phyloP scores from a whole-genome alignment of 1,284 basidiomycete genomes.

The Tilletia caries region DNA sequence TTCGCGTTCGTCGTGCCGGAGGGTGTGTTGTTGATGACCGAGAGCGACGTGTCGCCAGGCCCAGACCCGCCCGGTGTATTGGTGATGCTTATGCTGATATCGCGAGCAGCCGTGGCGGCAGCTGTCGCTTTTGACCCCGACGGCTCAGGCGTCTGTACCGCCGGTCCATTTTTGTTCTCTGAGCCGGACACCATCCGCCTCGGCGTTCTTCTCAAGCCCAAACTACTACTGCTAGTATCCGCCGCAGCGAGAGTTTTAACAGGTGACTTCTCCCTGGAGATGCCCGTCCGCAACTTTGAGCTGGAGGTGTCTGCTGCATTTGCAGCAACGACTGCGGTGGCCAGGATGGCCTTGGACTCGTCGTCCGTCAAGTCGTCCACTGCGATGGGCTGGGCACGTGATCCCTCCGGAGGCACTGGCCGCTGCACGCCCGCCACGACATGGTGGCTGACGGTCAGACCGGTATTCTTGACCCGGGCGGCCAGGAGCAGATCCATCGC shows the following conservation, averaged over 20 bases:
- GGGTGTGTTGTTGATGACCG: not conserved
- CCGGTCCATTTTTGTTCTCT: not conserved
- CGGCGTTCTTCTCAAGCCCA: not conserved
- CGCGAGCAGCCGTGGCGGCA: conserved; percentile 21
- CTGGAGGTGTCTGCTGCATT: no score
- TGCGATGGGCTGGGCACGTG: not conserved
- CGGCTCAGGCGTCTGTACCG: not conserved
- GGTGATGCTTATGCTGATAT: not conserved
- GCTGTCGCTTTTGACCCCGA: conserved; percentile 16
- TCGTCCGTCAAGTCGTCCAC: conserved; percentile 7
- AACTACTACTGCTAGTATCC: not conserved
- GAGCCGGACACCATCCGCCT: not conserved
- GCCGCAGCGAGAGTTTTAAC: not conserved
- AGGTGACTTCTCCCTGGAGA: not conserved
- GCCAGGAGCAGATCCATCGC: conserved; percentile 13
- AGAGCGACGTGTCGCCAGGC: not conserved
- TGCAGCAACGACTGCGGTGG: no score
- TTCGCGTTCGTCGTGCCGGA: no score
- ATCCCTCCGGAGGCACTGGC: not conserved
- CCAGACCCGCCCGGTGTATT: not conserved
- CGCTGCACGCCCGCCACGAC: not conserved
- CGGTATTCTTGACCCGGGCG: not conserved
- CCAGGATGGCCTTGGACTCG: not conserved
- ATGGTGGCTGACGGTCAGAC: conserved; percentile 7
- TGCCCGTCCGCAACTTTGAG: no score